A percentile compares a stretch with the other conserved stretches of the same genome.
Evolutionary conservation across 2,329 filamentous ascomycete species (phyloP).

Genomic region (Endoconidiophora laricicola): DNA sequence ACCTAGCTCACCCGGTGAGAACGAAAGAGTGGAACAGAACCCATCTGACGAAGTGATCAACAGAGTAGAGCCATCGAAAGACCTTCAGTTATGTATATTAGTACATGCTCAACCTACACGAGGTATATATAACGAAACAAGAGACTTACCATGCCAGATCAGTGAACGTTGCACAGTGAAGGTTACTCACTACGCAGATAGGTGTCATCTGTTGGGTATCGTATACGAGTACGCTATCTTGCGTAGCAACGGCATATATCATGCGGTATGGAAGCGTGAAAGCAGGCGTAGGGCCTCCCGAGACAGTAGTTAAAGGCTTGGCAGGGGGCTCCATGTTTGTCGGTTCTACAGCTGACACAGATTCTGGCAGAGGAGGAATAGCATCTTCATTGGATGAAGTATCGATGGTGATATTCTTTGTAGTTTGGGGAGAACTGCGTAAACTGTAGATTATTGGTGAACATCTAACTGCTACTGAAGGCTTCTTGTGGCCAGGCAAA

Average conservation of each 20-base stretch:
- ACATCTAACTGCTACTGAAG: slow-evolving; percentile 87
- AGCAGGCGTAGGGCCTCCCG: slow-evolving; percentile 47
- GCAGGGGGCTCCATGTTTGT: slow-evolving; percentile 80
- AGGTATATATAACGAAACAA: neutral
- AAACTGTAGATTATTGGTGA: slow-evolving; percentile 80
- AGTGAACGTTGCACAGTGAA: slow-evolving; percentile 95
- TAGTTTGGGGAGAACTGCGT: slow-evolving; percentile 47
- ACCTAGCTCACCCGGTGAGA: slow-evolving; percentile 68
- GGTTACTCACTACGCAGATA: slow-evolving; percentile 84
- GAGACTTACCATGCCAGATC: slow-evolving; percentile 73
- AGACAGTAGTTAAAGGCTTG: slow-evolving; percentile 34
- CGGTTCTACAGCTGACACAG: slow-evolving; percentile 7
- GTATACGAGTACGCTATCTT: slow-evolving; percentile 87
- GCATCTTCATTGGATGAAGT: slow-evolving; percentile 76
- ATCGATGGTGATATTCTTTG: slow-evolving; percentile 86
- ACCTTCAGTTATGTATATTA: slow-evolving; percentile 20
- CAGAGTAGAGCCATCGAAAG: slow-evolving; percentile 38
- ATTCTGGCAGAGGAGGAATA: slow-evolving; percentile 66
- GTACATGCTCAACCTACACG: neutral
- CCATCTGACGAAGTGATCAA: slow-evolving; percentile 97
- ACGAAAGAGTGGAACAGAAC: slow-evolving; percentile 86
- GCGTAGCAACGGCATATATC: slow-evolving; percentile 91
- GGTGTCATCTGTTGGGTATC: slow-evolving; percentile 95
- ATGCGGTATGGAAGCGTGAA: slow-evolving; percentile 86
- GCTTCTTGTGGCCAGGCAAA: slow-evolving; percentile 93